phyloP scores from a whole-genome alignment of 352 stramenopile genomes.

The Phytopythium chamaehyphon region DNA sequence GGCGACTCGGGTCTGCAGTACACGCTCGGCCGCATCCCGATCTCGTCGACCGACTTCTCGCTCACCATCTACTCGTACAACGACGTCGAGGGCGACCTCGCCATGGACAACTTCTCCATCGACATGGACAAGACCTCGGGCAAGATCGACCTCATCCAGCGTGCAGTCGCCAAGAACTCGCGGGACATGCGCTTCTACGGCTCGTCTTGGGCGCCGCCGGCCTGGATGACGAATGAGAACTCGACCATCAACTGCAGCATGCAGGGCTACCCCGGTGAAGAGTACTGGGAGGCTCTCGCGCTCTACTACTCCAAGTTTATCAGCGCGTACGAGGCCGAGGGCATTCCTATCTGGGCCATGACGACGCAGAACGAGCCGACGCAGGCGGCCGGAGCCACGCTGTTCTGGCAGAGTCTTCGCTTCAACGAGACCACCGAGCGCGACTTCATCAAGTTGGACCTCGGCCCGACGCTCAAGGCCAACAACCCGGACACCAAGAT shows the following conservation, averaged over 20 bases:
- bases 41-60: constrained; percentile 87
- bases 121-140: constrained; percentile 70
- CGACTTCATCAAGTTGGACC: constrained; percentile 73
- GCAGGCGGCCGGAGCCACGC: constrained; percentile 20
- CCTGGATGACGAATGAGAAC: constrained; percentile 85
- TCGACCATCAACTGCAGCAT: constrained; percentile 51
- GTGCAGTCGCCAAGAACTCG: constrained; percentile 34
- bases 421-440: constrained; percentile 35
- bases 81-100: constrained; percentile 68
- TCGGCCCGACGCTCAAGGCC: constrained; percentile 58
- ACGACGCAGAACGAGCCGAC: constrained; percentile 87
- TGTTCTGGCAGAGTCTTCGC: constrained; percentile 56
- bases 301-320: constrained; percentile 90
- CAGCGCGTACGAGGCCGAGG: constrained; percentile 67
- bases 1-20: constrained; percentile 76
- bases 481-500: constrained; percentile 73
- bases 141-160: constrained; percentile 75
- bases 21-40: constrained; percentile 77
- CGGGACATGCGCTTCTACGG: constrained; percentile 65
- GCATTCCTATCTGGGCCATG: constrained; percentile 73
- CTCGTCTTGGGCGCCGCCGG: constrained; percentile 78
- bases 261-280: constrained; percentile 43
- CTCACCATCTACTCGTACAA: constrained; percentile 86
- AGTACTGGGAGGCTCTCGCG: constrained; percentile 72
- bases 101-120: constrained; percentile 79